Conservation (phyloP, 495 filamentous ascomycete species). For the Elasticomyces elasticus region DNA sequence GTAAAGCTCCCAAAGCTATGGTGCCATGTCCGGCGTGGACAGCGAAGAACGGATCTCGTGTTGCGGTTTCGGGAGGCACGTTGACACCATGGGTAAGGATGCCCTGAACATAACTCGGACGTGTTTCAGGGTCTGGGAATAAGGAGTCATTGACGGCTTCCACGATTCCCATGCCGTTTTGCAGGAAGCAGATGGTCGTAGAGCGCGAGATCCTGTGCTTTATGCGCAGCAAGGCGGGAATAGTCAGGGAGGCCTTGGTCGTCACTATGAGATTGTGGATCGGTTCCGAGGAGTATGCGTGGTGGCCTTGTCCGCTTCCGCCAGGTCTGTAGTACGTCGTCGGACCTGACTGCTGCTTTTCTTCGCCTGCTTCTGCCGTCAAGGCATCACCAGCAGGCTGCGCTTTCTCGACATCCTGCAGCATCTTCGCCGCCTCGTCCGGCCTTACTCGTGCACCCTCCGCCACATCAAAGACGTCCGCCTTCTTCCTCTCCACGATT, state of each 20-base stretch:
- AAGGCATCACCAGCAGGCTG: no score
- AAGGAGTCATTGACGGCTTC: slow-evolving; percentile 59
- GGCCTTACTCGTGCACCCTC: slow-evolving; percentile 1
- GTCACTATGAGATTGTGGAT: slow-evolving; percentile 75
- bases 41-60: slow-evolving; percentile 45
- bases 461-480: slow-evolving; percentile 9
- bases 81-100: slow-evolving; percentile 59
- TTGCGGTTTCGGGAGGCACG: slow-evolving; percentile 21
- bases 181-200: slow-evolving; percentile 70
- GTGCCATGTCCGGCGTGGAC: slow-evolving; percentile 54
- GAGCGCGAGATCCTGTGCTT: slow-evolving; percentile 54
- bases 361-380: slow-evolving; percentile 7
- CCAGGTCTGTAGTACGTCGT: not conserved
- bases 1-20: slow-evolving; percentile 48
- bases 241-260: slow-evolving; percentile 47
- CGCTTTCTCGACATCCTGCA: not conserved
- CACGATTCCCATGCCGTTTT: slow-evolving; percentile 72
- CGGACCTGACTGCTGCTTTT: not conserved
- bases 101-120: slow-evolving; percentile 69
- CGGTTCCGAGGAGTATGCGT: slow-evolving; percentile 28
- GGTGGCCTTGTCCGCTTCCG: not conserved
- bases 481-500: not conserved
- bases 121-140: slow-evolving; percentile 51
- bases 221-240: slow-evolving; percentile 48
- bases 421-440: slow-evolving; percentile 13